phyloP scores from a whole-genome alignment of 2,329 filamentous ascomycete species.

The Monosporascus sp. region DNA sequence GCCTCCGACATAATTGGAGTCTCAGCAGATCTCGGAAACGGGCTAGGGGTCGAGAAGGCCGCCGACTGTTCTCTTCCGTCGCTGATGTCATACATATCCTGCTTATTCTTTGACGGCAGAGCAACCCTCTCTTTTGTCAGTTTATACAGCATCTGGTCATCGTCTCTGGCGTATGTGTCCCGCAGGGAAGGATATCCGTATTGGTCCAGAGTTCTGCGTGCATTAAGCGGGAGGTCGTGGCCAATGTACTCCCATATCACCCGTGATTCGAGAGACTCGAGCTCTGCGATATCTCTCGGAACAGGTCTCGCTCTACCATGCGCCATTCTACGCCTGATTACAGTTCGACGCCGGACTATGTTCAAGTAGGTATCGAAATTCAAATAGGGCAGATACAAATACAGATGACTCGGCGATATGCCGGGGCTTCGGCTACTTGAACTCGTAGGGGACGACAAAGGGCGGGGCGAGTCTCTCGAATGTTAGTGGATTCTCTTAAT shows the following conservation, averaged over 20 bases:
- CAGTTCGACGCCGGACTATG: conserved; percentile 49
- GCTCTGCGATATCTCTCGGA: conserved; percentile 46
- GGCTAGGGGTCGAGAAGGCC: conserved; percentile 15
- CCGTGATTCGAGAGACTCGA: conserved; percentile 51
- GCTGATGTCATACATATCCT: conserved; percentile 20
- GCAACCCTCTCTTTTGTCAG: conserved; percentile 46
- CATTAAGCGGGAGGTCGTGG: conserved; percentile 56
- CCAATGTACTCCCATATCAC: conserved; percentile 60
- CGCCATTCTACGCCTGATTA: conserved; percentile 46
- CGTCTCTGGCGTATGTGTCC: conserved; percentile 56
- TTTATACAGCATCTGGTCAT: conserved; percentile 65
- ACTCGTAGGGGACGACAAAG: conserved; percentile 18
- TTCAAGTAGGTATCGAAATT: conserved; percentile 61
- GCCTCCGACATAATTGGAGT: conserved; percentile 12
- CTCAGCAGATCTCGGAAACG: conserved; percentile 12
- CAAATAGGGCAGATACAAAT: conserved; percentile 53
- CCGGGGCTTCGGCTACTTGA: conserved; percentile 21
- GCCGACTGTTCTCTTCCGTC: conserved; percentile 5
- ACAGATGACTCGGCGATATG: conserved; percentile 32
- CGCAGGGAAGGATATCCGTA: conserved; percentile 57
- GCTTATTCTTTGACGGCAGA: conserved; percentile 11
- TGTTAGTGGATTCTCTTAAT: neutral
- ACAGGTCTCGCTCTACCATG: conserved; percentile 54
- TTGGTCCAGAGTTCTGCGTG: conserved; percentile 57
- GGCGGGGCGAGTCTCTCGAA: conserved; percentile 32